Conservation (phyloP, 2,329 filamentous ascomycete genomes). For the Pseudogymnoascus sp. region DNA sequence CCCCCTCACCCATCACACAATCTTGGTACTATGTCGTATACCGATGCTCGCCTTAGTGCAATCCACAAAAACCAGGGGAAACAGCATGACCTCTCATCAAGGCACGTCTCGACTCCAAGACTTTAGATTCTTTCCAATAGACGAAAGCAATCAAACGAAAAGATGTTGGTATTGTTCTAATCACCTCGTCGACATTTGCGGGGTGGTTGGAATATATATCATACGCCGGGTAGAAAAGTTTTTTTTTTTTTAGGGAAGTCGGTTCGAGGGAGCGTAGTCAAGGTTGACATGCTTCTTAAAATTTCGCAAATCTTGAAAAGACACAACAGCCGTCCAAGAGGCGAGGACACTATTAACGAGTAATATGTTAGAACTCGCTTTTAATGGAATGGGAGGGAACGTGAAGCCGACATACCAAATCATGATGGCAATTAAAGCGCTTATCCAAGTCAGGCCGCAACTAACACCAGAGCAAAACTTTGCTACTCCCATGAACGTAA, state of each 20-base stretch:
- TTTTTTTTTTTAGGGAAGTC: background rate
- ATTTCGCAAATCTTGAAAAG: background rate
- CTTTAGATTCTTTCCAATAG: background rate
- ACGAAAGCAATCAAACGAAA: background rate
- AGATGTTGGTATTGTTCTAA: background rate
- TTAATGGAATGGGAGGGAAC: background rate
- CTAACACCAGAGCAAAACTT: background rate
- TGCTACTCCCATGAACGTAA: slow-evolving; percentile 16
- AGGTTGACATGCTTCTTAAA: background rate
- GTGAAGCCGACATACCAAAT: background rate
- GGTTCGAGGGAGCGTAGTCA: background rate
- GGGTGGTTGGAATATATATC: background rate
- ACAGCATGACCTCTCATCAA: too few relatives aligned
- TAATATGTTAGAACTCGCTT: background rate
- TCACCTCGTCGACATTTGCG: background rate
- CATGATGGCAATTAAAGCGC: background rate
- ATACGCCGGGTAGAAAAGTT: background rate
- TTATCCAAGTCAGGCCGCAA: background rate
- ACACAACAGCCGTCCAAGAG: background rate
- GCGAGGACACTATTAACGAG: background rate
- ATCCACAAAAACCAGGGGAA: too few relatives aligned
- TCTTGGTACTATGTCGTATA: too few relatives aligned
- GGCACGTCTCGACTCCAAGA: background rate
- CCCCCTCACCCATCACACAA: too few relatives aligned
- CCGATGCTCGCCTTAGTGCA: too few relatives aligned